These are phyloP conservation scores for Candida endomychidarum DNA, from an alignment of 805 yeast genomes.

Conservation along the genomic window DNA sequence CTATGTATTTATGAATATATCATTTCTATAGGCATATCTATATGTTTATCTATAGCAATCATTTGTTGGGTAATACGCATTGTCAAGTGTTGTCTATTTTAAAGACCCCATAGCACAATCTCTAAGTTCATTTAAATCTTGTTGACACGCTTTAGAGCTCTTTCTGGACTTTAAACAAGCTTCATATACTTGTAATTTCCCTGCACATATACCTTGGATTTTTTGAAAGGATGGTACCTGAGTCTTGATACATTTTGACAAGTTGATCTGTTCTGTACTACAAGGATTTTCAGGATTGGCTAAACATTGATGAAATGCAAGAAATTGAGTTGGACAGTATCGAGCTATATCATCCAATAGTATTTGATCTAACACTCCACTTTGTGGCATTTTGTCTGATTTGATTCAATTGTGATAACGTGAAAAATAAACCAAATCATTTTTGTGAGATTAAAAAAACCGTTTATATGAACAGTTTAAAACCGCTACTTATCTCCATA, in stretches of 20 bases:
- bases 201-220: constrained; percentile 62
- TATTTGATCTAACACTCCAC: constrained; percentile 58
- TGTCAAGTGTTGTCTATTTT: neutral
- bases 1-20: too few relatives aligned
- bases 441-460: neutral
- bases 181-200: constrained; percentile 61
- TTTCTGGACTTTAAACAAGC: constrained; percentile 54
- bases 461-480: constrained; percentile 14
- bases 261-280: constrained; percentile 50
- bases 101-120: constrained; percentile 55
- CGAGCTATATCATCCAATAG: constrained; percentile 77
- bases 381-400: constrained; percentile 3
- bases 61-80: too few relatives aligned
- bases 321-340: constrained; percentile 70
- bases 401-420: too few relatives aligned
- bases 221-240: constrained; percentile 70
- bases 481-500: constrained; percentile 28
- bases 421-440: too few relatives aligned
- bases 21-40: too few relatives aligned
- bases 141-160: constrained; percentile 49
- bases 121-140: constrained; percentile 55
- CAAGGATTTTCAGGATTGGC: constrained; percentile 57
- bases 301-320: constrained; percentile 74
- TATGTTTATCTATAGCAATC: too few relatives aligned
- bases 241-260: constrained; percentile 62